A percentile compares a stretch with the other conserved stretches of the same genome.
Conservation (phyloP, 1,284 basidiomycete species). For the Ustilago bromivora region DNA sequence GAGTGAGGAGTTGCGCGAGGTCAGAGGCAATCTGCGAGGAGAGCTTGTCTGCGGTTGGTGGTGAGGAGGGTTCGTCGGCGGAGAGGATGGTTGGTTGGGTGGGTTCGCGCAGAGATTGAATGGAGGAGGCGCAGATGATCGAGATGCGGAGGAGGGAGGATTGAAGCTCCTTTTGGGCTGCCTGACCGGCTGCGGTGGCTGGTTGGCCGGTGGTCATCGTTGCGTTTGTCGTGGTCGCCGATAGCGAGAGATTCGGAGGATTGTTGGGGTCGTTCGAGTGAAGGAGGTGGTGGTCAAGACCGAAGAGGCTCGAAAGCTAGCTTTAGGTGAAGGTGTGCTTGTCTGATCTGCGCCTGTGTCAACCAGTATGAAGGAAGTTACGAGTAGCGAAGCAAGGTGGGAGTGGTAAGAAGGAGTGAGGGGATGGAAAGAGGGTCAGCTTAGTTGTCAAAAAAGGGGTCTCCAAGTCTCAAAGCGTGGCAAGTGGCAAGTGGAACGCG, state of each 20-base stretch:
- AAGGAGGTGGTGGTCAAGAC: neutral
- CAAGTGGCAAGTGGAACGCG: conserved; percentile 2
- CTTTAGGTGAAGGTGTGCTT: neutral
- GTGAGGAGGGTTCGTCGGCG: conserved; percentile 14
- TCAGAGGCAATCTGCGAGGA: conserved; percentile 52
- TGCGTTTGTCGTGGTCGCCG: neutral
- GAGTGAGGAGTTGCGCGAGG: conserved; percentile 42
- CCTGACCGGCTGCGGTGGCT: conserved; percentile 11
- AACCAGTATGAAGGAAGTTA: neutral
- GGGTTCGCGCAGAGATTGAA: conserved; percentile 53
- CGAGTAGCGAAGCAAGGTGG: neutral
- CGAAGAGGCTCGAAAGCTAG: neutral
- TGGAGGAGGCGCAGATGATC: conserved; percentile 62
- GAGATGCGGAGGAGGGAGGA: conserved; percentile 60
- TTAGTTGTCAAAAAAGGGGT: neutral
- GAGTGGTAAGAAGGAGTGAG: neutral
- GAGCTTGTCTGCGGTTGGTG: conserved; percentile 39
- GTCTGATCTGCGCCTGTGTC: neutral
- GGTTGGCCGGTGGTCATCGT: conserved; percentile 9
- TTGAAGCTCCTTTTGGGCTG: conserved; percentile 50
- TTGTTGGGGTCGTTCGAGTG: neutral
- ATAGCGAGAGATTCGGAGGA: neutral
- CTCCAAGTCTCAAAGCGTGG: neutral
- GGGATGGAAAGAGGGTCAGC: conserved; percentile 2
- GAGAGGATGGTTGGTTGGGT: conserved; percentile 42